Base-by-base conservation (phyloP, 1,284 basidiomycete species). In the Heterobasidion occidentale region DNA sequence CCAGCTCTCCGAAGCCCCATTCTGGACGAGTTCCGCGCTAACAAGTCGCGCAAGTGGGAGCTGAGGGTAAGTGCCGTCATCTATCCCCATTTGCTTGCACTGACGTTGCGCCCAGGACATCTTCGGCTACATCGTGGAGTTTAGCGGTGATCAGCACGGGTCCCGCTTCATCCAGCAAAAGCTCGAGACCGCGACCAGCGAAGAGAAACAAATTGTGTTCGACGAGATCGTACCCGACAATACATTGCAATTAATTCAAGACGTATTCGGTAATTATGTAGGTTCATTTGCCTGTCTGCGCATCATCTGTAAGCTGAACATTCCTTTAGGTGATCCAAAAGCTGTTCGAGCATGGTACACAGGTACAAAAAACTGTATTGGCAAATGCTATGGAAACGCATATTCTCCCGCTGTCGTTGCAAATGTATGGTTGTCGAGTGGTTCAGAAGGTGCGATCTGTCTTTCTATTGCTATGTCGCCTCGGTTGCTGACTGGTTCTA, bases 231-330 rank as follows among this genome's bases (percentile, higher is more conserved):
- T 92, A 47, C 92, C 94, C 11, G 69, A 78, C 48, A 84, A 87
- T 65, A 80, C 88, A 2, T 72, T 92, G 51, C 81, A 86, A 60
- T 78, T 99, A 56, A 92, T 96, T 67, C 89, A 89, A 62, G 94
- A 98, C 67, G 93, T 98, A 46, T 99, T 98, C 68, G 96, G 96
- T 58, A 99, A 99, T 76, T 99, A 98, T 74, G 86, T 91, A 65
- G 62, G 83, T 35, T 57, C 58, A 7, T 46, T 42, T 49, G 15
- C 38, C 56, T 38, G 47, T 45, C 52, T 45, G 42, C 17, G 27
- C 6, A 27, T 27, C 27, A 54, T 51, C 56, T 55, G 52, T 49
- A 36, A 51, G 36, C 56, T 56, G 35, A 59, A 42, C 33, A 58
- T 49, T 58, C 36, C 42, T 53, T 19, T 62, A 93, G 91, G 92